Conservation (phyloP, 73 alveolate genomes). For the Paramecium bursaria region DNA sequence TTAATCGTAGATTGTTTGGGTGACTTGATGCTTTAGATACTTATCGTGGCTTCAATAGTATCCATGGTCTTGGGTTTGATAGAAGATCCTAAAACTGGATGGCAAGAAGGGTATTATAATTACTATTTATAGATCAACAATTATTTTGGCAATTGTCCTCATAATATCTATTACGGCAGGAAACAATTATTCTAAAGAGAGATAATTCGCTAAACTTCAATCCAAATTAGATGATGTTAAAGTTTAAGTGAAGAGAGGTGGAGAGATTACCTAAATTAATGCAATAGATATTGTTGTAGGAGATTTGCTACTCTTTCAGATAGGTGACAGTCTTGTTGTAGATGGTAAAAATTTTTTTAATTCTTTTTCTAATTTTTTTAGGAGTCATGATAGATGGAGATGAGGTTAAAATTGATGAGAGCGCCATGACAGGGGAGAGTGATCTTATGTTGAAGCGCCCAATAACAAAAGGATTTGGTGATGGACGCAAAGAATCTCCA, state of each 20-base stretch:
- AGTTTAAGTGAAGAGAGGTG: slow-evolving; percentile 84
- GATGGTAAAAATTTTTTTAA: slow-evolving; percentile 63
- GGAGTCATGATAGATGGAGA: slow-evolving; percentile 76
- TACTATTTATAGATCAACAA: slow-evolving; percentile 86
- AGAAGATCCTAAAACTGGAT: slow-evolving; percentile 76
- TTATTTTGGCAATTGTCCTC: slow-evolving; percentile 81
- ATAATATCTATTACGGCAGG: slow-evolving; percentile 81
- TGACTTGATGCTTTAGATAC: slow-evolving; percentile 87
- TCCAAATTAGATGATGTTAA: slow-evolving; percentile 78
- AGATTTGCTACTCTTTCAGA: slow-evolving; percentile 82
- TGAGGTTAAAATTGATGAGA: slow-evolving; percentile 85
- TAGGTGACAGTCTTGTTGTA: slow-evolving; percentile 92
- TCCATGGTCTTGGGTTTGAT: slow-evolving; percentile 77
- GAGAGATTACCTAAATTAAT: slow-evolving; percentile 65
- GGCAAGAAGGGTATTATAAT: slow-evolving; percentile 86
- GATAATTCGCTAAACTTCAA: slow-evolving; percentile 81
- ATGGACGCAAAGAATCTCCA: slow-evolving; percentile 70
- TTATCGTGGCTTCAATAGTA: slow-evolving; percentile 85
- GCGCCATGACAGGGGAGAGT: slow-evolving; percentile 93
- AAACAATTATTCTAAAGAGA: slow-evolving; percentile 82
- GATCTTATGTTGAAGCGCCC: slow-evolving; percentile 82
- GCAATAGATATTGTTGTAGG: slow-evolving; percentile 89
- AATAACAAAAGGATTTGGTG: slow-evolving; percentile 66
- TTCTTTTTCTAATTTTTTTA: too few species aligned
- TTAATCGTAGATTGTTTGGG: slow-evolving; percentile 80